These are phyloP conservation scores for Haplosporangium sp. DNA, from an alignment of 371 early-diverging fungal species.

Conservation along the genomic window DNA sequence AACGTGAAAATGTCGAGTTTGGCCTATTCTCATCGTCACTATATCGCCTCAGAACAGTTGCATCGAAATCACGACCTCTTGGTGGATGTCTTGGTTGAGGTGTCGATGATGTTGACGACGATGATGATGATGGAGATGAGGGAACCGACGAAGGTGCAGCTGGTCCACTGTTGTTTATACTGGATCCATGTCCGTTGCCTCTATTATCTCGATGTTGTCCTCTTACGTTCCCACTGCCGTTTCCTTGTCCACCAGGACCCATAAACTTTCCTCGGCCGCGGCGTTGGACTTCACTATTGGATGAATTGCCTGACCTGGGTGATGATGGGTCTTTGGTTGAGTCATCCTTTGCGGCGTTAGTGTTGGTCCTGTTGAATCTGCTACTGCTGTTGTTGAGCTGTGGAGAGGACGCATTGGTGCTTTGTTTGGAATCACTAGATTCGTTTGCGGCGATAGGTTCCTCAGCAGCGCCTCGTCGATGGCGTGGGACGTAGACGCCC, in stretches of 20 bases:
- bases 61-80: slow-evolving; percentile 57
- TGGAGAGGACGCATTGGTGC: slow-evolving; percentile 10
- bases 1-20: slow-evolving; percentile 27
- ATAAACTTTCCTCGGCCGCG: slow-evolving; percentile 50
- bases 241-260: slow-evolving; percentile 23
- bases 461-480: slow-evolving; percentile 31
- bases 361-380: slow-evolving; percentile 6
- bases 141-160: slow-evolving; percentile 8
- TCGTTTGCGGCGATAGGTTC: background rate
- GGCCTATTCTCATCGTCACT: slow-evolving; percentile 37
- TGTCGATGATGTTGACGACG: slow-evolving; percentile 16
- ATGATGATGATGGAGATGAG: slow-evolving; percentile 3
- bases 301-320: slow-evolving; percentile 17
- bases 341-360: background rate
- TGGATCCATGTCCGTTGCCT: background rate
- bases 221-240: background rate
- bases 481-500: slow-evolving; percentile 50
- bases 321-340: slow-evolving; percentile 8
- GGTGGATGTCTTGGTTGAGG: slow-evolving; percentile 30
- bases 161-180: background rate
- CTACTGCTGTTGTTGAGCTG: slow-evolving; percentile 6
- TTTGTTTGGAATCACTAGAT: slow-evolving; percentile 10
- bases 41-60: slow-evolving; percentile 46
- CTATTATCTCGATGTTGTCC: slow-evolving; percentile 4
- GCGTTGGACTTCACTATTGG: slow-evolving; percentile 30